Evolutionary conservation across 805 yeast species (phyloP).

Genomic region (Sugiyamaella marilandica): DNA sequence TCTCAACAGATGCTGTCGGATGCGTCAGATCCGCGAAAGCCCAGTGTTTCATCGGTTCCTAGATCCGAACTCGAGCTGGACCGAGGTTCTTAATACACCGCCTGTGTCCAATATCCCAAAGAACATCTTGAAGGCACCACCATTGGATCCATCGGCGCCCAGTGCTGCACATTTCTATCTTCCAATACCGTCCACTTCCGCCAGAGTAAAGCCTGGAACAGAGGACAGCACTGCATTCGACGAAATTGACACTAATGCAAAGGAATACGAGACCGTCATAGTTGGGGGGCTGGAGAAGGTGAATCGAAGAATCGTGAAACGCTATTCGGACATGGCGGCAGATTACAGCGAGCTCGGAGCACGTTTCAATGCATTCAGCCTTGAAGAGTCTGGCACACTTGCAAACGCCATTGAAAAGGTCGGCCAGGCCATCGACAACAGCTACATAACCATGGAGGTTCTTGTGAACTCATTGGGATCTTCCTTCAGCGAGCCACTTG

Average conservation of each 20-base stretch:
- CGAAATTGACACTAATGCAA: constrained; percentile 40
- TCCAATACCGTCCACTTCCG: constrained; percentile 53
- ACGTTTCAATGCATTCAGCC: constrained; percentile 53
- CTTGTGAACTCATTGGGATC: constrained; percentile 51
- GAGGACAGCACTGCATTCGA: constrained; percentile 40
- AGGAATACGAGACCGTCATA: constrained; percentile 44
- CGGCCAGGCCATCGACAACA: constrained; percentile 78
- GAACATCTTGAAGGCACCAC: constrained; percentile 54
- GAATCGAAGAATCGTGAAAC: constrained; percentile 50
- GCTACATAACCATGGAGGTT: constrained; percentile 46
- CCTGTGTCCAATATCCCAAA: constrained; percentile 52
- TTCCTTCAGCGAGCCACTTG: constrained; percentile 62
- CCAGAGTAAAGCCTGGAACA: constrained; percentile 26
- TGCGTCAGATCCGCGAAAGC: constrained; percentile 51
- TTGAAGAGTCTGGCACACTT: constrained; percentile 40
- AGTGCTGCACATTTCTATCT: constrained; percentile 56
- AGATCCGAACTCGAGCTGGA: constrained; percentile 82
- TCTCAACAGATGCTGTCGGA: constrained; percentile 65
- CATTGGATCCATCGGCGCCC: constrained; percentile 53
- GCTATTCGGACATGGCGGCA: constrained; percentile 53
- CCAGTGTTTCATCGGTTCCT: constrained; percentile 69
- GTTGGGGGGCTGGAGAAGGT: constrained; percentile 50
- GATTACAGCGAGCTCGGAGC: constrained; percentile 79
- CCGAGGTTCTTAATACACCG: constrained; percentile 59
- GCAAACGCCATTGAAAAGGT: constrained; percentile 68